Percentiles rank a stretch among this genome's conserved stretches.
Evolutionary conservation across 2,329 filamentous ascomycete genomes (phyloP).

Genomic region (Septoria linicola): DNA sequence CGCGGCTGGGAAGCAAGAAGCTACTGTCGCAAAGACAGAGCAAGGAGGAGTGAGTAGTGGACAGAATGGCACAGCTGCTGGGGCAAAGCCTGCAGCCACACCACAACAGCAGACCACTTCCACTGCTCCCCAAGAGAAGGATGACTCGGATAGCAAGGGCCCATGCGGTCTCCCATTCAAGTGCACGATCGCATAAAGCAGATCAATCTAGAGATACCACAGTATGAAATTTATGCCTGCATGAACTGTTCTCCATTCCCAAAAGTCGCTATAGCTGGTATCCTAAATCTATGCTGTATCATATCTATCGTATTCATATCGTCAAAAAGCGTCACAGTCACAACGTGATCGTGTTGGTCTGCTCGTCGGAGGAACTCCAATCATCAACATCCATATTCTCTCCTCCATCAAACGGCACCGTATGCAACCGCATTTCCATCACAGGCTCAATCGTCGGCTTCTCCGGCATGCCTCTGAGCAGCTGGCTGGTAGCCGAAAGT

Average conservation of each 20-base stretch:
- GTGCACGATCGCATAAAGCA: constrained; percentile 64
- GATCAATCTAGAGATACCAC: constrained; percentile 4
- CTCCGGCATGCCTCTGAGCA: constrained; percentile 47
- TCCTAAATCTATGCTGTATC: constrained; percentile 1
- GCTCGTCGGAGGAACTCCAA: neutral
- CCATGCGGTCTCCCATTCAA: constrained; percentile 77
- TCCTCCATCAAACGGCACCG: neutral
- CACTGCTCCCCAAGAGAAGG: constrained; percentile 33
- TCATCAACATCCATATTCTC: neutral
- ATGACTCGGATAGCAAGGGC: constrained; percentile 58
- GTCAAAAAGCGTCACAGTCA: neutral
- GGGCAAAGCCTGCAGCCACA: constrained; percentile 12
- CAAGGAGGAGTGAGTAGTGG: constrained; percentile 17
- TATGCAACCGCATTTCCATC: neutral
- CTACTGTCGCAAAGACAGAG: constrained; percentile 13
- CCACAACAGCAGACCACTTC: constrained; percentile 29
- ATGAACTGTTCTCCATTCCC: too few relatives aligned
- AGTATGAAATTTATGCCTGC: too few relatives aligned
- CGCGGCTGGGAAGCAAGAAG: constrained; percentile 33
- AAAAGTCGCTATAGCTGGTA: neutral
- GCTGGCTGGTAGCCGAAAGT: constrained; percentile 46
- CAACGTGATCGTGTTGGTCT: constrained; percentile 1
- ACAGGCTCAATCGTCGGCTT: constrained; percentile 37
- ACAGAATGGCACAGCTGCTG: constrained; percentile 17
- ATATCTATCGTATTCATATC: neutral